phyloP scores from a whole-genome alignment of 192 early-diverging fungal species.

The Lunasporangiospora selenospora region DNA sequence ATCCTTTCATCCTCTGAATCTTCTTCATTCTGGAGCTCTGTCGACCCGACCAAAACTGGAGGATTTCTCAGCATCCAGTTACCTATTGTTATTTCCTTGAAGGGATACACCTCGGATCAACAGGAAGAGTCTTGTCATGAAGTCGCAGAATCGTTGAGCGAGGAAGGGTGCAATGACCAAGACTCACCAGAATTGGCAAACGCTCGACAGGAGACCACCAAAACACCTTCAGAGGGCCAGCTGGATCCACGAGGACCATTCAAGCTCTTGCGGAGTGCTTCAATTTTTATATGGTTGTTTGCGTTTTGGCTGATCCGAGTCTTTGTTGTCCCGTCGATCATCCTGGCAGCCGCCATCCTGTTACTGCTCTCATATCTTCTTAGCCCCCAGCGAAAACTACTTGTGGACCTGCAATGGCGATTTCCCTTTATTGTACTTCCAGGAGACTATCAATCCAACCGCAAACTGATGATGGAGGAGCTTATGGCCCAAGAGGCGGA shows the following conservation, averaged over 20 bases:
- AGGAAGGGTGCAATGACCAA: no score
- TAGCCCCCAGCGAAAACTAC: conserved; percentile 39
- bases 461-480: conserved; percentile 45
- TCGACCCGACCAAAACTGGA: conserved; percentile 55
- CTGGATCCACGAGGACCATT: conserved; percentile 32
- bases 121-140: no score
- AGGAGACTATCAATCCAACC: conserved; percentile 43
- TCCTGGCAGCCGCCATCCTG: conserved; percentile 35
- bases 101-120: not conserved
- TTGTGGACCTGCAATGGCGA: conserved; percentile 45
- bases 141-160: no score
- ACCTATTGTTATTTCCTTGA: conserved; percentile 12
- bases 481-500: conserved; percentile 31
- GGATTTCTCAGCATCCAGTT: conserved; percentile 61
- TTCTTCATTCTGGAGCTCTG: conserved; percentile 53
- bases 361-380: conserved; percentile 33
- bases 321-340: conserved; percentile 42
- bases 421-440: conserved; percentile 45
- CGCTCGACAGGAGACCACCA: not conserved
- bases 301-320: conserved; percentile 35
- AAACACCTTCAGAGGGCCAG: not conserved
- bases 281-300: conserved; percentile 25
- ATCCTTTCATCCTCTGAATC: conserved; percentile 13
- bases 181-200: not conserved
- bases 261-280: conserved; percentile 14